Evolutionary conservation across 805 yeast species (phyloP).

Genomic region (Ogataea trehalophila): DNA sequence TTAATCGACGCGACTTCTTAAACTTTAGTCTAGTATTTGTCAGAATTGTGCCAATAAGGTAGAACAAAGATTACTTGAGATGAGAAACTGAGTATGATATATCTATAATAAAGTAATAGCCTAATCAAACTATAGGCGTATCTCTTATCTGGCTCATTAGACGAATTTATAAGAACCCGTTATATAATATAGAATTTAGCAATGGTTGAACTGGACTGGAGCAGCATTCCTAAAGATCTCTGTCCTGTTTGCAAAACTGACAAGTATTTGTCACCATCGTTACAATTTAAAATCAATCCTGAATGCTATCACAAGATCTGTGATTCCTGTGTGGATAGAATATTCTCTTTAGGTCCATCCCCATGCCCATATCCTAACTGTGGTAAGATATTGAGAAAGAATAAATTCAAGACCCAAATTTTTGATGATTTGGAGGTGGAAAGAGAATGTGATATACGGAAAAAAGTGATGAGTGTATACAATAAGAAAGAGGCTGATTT

Average conservation of each 20-base stretch:
- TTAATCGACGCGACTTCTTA: too few relatives aligned
- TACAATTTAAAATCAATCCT: slow-evolving; percentile 88
- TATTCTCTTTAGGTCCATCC: slow-evolving; percentile 91
- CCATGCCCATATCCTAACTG: slow-evolving; percentile 95
- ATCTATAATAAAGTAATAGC: too few relatives aligned
- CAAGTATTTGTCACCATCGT: slow-evolving; percentile 86
- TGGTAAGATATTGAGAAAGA: slow-evolving; percentile 79
- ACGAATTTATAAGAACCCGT: background rate
- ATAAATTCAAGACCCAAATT: slow-evolving; percentile 85
- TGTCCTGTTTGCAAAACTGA: slow-evolving; percentile 98
- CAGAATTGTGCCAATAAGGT: too few relatives aligned
- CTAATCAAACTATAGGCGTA: too few relatives aligned
- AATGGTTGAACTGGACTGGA: slow-evolving; percentile 33
- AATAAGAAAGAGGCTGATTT: slow-evolving; percentile 81
- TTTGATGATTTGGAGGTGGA: slow-evolving; percentile 90
- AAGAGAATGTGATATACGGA: slow-evolving; percentile 86
- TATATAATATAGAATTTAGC: slow-evolving; percentile 8
- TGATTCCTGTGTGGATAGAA: slow-evolving; percentile 93
- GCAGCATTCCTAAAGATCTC: slow-evolving; percentile 38
- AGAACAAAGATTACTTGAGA: too few relatives aligned
- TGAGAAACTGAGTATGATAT: too few relatives aligned
- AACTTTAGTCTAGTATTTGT: too few relatives aligned
- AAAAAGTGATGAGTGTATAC: slow-evolving; percentile 68
- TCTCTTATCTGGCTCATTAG: background rate
- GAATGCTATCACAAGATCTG: slow-evolving; percentile 98